Conservation (phyloP, 805 yeast species). For the Candida anglica region DNA sequence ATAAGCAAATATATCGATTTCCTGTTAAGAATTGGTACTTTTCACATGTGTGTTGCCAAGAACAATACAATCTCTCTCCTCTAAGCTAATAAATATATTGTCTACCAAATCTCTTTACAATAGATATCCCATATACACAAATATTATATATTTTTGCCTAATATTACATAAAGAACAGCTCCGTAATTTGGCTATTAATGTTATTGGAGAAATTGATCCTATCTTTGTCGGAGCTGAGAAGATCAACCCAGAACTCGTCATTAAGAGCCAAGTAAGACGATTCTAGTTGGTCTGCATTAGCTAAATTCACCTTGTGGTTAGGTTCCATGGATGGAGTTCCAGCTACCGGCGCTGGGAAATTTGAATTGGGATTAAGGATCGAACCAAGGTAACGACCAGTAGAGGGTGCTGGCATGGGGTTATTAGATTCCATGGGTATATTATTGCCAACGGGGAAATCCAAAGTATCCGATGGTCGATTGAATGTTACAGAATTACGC, state of each 20-base stretch:
- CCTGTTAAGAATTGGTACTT: no score
- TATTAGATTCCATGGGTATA: not conserved
- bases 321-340: not conserved
- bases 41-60: no score
- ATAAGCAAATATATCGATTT: no score
- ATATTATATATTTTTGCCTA: no score
- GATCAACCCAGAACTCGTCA: constrained; percentile 72
- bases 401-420: not conserved
- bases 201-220: constrained; percentile 25
- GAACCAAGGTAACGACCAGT: not conserved
- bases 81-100: no score
- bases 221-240: constrained; percentile 34
- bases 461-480: not conserved
- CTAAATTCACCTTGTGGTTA: constrained; percentile 5
- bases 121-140: no score
- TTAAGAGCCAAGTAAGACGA: constrained; percentile 52
- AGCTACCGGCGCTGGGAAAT: no score
- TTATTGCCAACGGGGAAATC: not conserved
- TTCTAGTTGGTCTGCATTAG: constrained; percentile 37
- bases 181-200: not conserved
- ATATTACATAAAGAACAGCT: constrained; percentile 2
- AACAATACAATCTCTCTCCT: no score
- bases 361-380: constrained; percentile 1
- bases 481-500: not conserved
- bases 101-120: no score